Evolutionary conservation across 768 basidiomycete genomes (phyloP).

Genomic region (Mrakia gelida): DNA sequence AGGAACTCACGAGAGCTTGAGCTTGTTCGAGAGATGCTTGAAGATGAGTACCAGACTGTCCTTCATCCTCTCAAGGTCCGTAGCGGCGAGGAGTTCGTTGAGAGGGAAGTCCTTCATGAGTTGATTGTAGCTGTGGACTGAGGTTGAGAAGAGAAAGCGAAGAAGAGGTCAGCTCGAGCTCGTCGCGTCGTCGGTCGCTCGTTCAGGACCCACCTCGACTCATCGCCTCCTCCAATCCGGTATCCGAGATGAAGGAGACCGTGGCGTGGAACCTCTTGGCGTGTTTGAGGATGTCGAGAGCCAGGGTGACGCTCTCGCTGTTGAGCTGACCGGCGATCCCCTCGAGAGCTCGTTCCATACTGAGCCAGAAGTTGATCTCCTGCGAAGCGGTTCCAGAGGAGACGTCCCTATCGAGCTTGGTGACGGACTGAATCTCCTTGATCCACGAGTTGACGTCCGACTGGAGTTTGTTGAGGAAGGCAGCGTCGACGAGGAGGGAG

Average conservation of each 20-base stretch:
- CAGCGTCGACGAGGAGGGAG: slow-evolving; percentile 73
- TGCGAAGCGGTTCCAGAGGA: slow-evolving; percentile 92
- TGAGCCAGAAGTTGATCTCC: slow-evolving; percentile 98
- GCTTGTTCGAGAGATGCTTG: slow-evolving; percentile 88
- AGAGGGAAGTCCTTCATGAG: slow-evolving; percentile 99
- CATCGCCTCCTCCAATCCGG: slow-evolving; percentile 88
- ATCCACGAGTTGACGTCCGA: slow-evolving; percentile 96
- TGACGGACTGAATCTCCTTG: slow-evolving; percentile 93
- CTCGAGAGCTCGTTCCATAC: slow-evolving; percentile 87
- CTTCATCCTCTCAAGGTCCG: slow-evolving; percentile 91
- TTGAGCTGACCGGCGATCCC: slow-evolving; percentile 85
- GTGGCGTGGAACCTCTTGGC: slow-evolving; percentile 97
- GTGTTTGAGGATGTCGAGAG: slow-evolving; percentile 76
- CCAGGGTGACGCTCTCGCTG: slow-evolving; percentile 73
- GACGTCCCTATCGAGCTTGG: slow-evolving; percentile 91
- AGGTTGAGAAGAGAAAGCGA: neutral
- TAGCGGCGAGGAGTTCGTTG: slow-evolving; percentile 92
- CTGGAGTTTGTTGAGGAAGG: slow-evolving; percentile 90
- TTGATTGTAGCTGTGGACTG: slow-evolving; percentile 96
- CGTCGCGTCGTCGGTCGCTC: neutral
- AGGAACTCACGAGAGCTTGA: slow-evolving; percentile 65
- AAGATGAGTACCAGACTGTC: slow-evolving; percentile 84
- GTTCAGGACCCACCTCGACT: slow-evolving; percentile 61
- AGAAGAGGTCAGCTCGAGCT: neutral
- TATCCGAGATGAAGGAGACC: slow-evolving; percentile 96